A percentile compares a stretch with the other conserved stretches of the same genome.
Conservation (phyloP, 257 asterid genomes). For the Agastache rugosa region DNA sequence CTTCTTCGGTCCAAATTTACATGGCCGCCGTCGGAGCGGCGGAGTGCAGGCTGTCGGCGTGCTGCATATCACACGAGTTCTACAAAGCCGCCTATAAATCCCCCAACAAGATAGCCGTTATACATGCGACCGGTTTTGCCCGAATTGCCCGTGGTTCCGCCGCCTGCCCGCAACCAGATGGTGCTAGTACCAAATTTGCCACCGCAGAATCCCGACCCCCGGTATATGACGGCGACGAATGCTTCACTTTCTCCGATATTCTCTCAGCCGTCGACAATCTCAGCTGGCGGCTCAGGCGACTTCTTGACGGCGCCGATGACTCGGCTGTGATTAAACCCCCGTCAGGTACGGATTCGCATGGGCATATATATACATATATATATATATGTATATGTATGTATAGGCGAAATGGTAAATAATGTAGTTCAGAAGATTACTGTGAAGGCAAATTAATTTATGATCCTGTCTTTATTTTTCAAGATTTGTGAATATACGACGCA, state of each 20-base stretch:
- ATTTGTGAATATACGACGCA: not conserved
- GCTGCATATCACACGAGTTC: constrained; percentile 86
- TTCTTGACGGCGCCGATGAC: constrained; percentile 68
- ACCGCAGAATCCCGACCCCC: constrained; percentile 44
- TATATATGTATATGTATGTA: not conserved
- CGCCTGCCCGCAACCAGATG: constrained; percentile 17
- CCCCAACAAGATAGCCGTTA: constrained; percentile 67
- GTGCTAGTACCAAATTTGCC: constrained; percentile 29
- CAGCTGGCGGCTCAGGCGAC: constrained; percentile 58
- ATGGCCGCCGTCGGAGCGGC: constrained; percentile 41
- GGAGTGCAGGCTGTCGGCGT: constrained; percentile 43
- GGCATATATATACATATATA: not conserved
- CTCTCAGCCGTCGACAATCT: constrained; percentile 68
- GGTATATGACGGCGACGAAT: constrained; percentile 67
- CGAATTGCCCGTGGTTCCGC: constrained; percentile 41
- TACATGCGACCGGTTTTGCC: constrained; percentile 73
- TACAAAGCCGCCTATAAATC: constrained; percentile 54
- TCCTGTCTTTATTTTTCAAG: constrained; percentile 14
- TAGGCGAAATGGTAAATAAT: not conserved
- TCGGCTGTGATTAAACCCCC: constrained; percentile 45
- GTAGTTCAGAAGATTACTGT: not conserved
- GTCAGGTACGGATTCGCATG: constrained; percentile 47
- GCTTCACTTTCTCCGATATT: constrained; percentile 78
- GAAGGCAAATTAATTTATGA: not conserved
- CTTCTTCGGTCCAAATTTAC: not conserved